Evolutionary conservation across 805 yeast genomes (phyloP).

Genomic region (Saccharomycopsis oosterbeekiorum): DNA sequence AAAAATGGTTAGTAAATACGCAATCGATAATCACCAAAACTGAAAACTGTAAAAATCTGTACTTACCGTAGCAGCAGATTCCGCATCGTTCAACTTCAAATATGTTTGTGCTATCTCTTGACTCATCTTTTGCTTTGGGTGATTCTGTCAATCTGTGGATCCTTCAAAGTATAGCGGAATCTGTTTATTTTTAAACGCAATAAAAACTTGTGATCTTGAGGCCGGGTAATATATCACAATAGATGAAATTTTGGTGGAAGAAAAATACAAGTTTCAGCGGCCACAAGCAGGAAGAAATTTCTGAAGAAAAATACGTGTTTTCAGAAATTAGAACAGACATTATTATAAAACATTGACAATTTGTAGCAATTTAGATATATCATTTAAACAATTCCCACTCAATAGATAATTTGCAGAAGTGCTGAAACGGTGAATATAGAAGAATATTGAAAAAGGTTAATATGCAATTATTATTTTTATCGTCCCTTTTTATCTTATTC

Average conservation of each 20-base stretch:
- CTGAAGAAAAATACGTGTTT: not conserved
- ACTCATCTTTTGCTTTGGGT: conserved; percentile 2
- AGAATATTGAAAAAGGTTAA: not conserved
- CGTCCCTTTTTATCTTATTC: not conserved
- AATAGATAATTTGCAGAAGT: not conserved
- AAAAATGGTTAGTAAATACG: not conserved
- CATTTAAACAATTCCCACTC: not conserved
- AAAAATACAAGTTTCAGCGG: not conserved
- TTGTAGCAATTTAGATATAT: not conserved
- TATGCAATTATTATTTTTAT: not conserved
- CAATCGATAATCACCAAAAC: not conserved
- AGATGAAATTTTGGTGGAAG: not conserved
- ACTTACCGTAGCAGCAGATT: conserved; percentile 41
- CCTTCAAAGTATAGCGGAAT: not conserved
- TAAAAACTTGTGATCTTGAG: not conserved
- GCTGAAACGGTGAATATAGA: not conserved
- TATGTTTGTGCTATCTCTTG: conserved; percentile 45
- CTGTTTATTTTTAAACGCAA: not conserved
- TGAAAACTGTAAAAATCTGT: not conserved
- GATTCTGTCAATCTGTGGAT: not conserved
- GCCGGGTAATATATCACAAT: not conserved
- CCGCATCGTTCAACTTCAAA: conserved; percentile 57
- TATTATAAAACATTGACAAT: too few species aligned
- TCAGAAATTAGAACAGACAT: not conserved
- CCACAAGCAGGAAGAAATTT: too few species aligned